Evolutionary conservation across 1,284 basidiomycete species (phyloP), one percentile per base, ranked within the genome.

Genomic region (Gomphus sp.): DNA sequence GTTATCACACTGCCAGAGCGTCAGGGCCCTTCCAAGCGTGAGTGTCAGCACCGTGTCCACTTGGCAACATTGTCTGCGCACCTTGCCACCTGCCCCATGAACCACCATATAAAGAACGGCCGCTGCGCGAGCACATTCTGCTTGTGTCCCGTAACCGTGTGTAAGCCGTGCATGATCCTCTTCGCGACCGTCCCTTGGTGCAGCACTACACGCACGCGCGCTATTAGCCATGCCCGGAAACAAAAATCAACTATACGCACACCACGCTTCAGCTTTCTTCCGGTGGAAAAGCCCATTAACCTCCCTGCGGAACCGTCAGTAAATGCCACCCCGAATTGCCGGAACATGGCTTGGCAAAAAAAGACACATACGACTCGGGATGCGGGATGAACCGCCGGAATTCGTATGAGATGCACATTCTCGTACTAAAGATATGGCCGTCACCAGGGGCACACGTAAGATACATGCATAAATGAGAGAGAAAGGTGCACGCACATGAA

Each of bases 31-130:
- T 65, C 55, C 61, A 39, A 52, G 52, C 48, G 7, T 2, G 2
- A 25, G 22, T 0, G 25, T 39, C 33, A 39, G 12, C 39, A 33
- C 36, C 36, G 12, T 7, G 11, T 18, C 7, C 5, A 41, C 2
- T 12, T 39, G 12, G 31, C 50, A 14, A 22, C 37, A n/a, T 51
- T 22, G 49, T 28, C 44, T 25, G 70, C 72, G 55, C 63, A 85
- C 86, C 85, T 76, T 62, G 74, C 76, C 50, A 87, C 78, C 67
- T 89, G 85, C 14, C 78, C 78, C 83, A 88, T 87, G 67, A 89
- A 87, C 86, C 86, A 89, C 70, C 86, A 87, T 33, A 83, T 74
- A 66, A 84, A 85, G 69, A 85, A 86, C 4, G 87, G 87, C 55
- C 86, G 72, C 22, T 78, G 74, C 5, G 77, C 70, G 41, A 88